A percentile compares a stretch with the other conserved stretches of the same genome.
Evolutionary conservation across 352 stramenopile species (phyloP).

Genomic region (Elongisporangium undulatum): DNA sequence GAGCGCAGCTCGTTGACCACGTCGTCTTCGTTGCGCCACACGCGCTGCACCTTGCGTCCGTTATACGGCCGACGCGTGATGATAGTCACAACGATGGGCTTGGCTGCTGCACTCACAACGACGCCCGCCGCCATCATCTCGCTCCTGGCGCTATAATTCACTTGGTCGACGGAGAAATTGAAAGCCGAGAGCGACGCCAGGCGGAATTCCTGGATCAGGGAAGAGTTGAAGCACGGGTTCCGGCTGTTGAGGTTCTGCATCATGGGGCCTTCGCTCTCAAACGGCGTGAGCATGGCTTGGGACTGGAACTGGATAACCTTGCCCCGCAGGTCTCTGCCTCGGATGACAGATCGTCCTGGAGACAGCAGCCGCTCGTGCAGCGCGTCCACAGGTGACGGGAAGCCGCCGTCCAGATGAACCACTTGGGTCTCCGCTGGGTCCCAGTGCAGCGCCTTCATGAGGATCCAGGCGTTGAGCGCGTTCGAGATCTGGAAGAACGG

Average conservation of each 20-base stretch:
- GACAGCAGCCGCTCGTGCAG: slow-evolving; percentile 16
- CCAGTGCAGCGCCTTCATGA: slow-evolving; percentile 10
- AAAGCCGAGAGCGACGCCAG: slow-evolving; percentile 11
- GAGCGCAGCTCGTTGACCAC: slow-evolving; percentile 12
- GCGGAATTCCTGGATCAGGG: slow-evolving; percentile 48
- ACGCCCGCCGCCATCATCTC: slow-evolving; percentile 3
- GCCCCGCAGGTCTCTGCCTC: slow-evolving; percentile 5
- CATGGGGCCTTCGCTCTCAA: slow-evolving; percentile 17
- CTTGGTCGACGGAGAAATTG: slow-evolving; percentile 1
- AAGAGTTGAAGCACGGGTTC: slow-evolving; percentile 21
- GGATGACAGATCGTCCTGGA: slow-evolving; percentile 1
- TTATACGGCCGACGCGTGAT: slow-evolving; percentile 24
- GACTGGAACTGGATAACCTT: slow-evolving; percentile 11
- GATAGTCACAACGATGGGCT: slow-evolving; percentile 15
- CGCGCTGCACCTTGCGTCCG: slow-evolving; percentile 25
- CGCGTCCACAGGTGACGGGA: slow-evolving; percentile 11
- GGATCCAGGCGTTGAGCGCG: slow-evolving; percentile 12
- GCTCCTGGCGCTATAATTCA: background rate
- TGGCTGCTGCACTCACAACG: slow-evolving; percentile 2
- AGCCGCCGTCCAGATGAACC: slow-evolving; percentile 18
- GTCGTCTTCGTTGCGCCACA: slow-evolving; percentile 36
- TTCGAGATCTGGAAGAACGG: slow-evolving; percentile 20
- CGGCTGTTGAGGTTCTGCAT: slow-evolving; percentile 22
- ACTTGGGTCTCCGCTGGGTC: slow-evolving; percentile 9
- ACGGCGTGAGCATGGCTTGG: slow-evolving; percentile 12